phyloP scores from a whole-genome alignment of 257 asterid species.

The Galeopsis tetrahit region DNA sequence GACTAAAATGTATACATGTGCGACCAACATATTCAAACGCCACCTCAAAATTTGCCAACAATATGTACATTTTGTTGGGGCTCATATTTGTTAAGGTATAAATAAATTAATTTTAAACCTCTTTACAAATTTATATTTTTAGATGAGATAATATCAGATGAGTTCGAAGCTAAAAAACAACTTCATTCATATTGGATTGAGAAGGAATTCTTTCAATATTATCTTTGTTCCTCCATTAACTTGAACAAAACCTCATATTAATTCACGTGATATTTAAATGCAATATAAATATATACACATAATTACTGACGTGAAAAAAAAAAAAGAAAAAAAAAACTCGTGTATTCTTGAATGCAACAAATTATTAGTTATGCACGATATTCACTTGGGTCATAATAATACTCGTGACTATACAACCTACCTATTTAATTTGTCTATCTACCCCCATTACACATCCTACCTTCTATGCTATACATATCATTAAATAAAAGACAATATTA shows the following conservation, averaged over 20 bases:
- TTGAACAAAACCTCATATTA: not conserved
- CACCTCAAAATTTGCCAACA: not conserved
- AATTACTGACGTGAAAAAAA: no score
- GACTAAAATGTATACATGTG: not conserved
- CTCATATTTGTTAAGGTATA: no score
- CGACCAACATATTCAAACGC: not conserved
- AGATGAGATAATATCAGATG: no score
- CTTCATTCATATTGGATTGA: no score
- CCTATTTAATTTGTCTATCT: not conserved
- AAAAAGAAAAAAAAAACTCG: not conserved
- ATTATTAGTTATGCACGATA: not conserved
- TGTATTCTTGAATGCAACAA: not conserved
- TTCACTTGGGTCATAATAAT: not conserved
- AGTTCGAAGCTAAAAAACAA: no score
- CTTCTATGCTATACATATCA: not conserved
- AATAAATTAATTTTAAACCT: no score
- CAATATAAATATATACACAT: no score
- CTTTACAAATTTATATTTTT: no score
- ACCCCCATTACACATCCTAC: not conserved
- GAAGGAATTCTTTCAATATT: no score
- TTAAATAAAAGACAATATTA: not conserved
- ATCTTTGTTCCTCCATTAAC: not conserved
- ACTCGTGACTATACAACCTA: not conserved
- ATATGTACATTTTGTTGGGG: not conserved
- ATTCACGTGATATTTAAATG: no score